A percentile compares a stretch with the other conserved stretches of the same genome.
Conservation (phyloP, 1,284 basidiomycete species). For the Cutaneotrichosporon dermatis region DNA sequence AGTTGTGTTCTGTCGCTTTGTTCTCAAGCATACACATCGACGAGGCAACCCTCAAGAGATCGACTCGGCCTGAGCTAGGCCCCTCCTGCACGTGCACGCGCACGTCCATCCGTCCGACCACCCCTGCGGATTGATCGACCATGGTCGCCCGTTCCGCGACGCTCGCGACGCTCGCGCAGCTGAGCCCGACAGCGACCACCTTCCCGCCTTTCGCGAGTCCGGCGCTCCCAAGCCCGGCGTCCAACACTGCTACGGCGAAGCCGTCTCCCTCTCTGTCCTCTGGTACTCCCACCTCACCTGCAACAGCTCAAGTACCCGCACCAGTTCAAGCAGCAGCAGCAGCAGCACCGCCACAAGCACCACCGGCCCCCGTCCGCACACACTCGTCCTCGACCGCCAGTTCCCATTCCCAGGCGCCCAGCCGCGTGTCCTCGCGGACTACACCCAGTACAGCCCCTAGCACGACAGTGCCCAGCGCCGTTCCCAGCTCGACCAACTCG, state of each 20-base stretch:
- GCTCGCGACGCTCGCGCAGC: background rate
- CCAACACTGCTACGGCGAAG: too few species aligned
- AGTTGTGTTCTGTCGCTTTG: too few species aligned
- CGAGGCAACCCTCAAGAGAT: too few species aligned
- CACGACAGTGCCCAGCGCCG: background rate
- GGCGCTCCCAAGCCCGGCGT: background rate
- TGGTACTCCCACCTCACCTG: too few species aligned
- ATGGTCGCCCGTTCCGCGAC: constrained; percentile 8
- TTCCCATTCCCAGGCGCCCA: background rate
- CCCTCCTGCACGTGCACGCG: too few species aligned
- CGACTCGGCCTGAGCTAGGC: background rate
- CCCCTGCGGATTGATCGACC: background rate
- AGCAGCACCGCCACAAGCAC: background rate
- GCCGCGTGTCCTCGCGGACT: background rate
- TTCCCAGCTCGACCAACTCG: background rate
- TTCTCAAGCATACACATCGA: too few species aligned
- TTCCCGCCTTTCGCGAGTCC: background rate
- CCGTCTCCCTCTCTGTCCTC: too few species aligned
- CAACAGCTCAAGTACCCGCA: too few species aligned
- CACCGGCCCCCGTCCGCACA: background rate
- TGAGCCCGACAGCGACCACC: background rate
- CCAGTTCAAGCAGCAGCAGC: too few species aligned
- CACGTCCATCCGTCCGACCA: too few species aligned
- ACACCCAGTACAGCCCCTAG: too few species aligned
- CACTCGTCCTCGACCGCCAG: background rate